A percentile compares a stretch with the other conserved stretches of the same genome.
These are phyloP conservation scores for Ophiocordyceps camponoti-saundersi DNA, from an alignment of 2,329 filamentous ascomycete genomes.

Conservation along the genomic window DNA sequence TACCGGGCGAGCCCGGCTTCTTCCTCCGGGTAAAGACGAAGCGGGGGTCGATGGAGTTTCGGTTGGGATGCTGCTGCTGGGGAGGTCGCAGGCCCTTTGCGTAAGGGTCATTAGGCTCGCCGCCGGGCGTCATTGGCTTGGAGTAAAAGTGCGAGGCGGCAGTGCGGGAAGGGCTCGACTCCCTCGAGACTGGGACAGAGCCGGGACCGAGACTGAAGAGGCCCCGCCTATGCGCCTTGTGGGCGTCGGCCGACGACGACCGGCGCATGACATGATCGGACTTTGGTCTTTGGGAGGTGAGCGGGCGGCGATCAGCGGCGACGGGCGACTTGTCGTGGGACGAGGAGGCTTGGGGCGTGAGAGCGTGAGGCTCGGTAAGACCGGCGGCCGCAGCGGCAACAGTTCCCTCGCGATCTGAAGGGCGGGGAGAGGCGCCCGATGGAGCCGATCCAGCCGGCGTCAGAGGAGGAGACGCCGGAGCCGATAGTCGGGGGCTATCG, in stretches of 20 bases:
- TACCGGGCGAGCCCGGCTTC: conserved; percentile 39
- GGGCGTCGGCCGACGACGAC: conserved; percentile 22
- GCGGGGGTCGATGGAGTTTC: conserved; percentile 52
- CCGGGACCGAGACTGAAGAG: conserved; percentile 35
- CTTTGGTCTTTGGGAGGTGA: conserved; percentile 24
- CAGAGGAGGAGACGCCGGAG: conserved; percentile 74
- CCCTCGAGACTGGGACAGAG: conserved; percentile 40
- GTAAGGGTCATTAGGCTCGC: conserved; percentile 72
- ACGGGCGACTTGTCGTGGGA: conserved; percentile 33
- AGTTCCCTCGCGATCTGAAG: conserved; percentile 12
- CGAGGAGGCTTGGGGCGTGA: conserved; percentile 51
- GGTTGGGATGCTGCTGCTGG: conserved; percentile 45
- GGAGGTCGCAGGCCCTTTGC: conserved; percentile 64
- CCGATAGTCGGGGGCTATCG: conserved; percentile 48
- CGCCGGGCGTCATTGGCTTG: conserved; percentile 61
- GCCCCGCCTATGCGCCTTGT: conserved; percentile 30
- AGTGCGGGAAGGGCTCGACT: conserved; percentile 47
- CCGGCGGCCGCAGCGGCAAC: conserved; percentile 23
- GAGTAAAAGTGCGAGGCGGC: conserved; percentile 47
- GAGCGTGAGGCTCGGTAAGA: conserved; percentile 24
- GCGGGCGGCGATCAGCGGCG: conserved; percentile 20
- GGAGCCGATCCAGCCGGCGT: conserved; percentile 62
- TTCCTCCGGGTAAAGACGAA: conserved; percentile 74
- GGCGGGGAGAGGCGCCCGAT: conserved; percentile 12
- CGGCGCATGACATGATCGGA: conserved; percentile 23